Percentiles rank a stretch among this genome's conserved stretches.
These are phyloP conservation scores for Bertia moriformis DNA, from an alignment of 2,329 filamentous ascomycete genomes.

Conservation along the genomic window DNA sequence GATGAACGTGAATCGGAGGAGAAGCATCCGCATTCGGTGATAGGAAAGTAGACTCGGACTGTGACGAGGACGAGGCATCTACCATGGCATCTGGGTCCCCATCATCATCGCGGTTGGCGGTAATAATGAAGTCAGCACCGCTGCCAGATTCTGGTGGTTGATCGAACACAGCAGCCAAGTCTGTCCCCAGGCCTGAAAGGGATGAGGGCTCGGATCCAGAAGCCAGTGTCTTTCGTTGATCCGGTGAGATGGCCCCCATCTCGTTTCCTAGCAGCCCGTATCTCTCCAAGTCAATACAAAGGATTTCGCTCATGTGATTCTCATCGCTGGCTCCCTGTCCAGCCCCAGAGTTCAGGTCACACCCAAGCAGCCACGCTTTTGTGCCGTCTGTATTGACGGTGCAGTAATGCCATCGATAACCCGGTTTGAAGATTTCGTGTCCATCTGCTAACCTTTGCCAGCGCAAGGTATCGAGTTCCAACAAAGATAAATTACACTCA, in stretches of 20 bases:
- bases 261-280: slow-evolving; percentile 84
- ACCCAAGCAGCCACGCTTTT: slow-evolving; percentile 93
- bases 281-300: slow-evolving; percentile 80
- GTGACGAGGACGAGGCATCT: background rate
- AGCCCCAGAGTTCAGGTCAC: slow-evolving; percentile 63
- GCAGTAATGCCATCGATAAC: slow-evolving; percentile 97
- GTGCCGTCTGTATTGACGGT: slow-evolving; percentile 90
- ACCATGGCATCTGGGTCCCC: slow-evolving; percentile 18
- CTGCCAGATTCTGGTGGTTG: slow-evolving; percentile 70
- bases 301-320: slow-evolving; percentile 76
- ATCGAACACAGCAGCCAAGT: slow-evolving; percentile 78
- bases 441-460: slow-evolving; percentile 95
- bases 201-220: slow-evolving; percentile 54
- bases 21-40: slow-evolving; percentile 53
- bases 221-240: slow-evolving; percentile 22
- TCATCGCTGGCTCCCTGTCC: slow-evolving; percentile 67
- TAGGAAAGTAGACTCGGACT: slow-evolving; percentile 30
- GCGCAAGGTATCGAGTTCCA: slow-evolving; percentile 73
- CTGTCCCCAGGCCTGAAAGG: slow-evolving; percentile 62
- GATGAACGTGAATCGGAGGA: slow-evolving; percentile 81
- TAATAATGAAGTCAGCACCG: slow-evolving; percentile 81
- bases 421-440: slow-evolving; percentile 76
- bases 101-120: slow-evolving; percentile 41
- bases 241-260: background rate
- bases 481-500: slow-evolving; percentile 78